Evolutionary conservation across 1,139 yeast genomes (phyloP).

Genomic region (Geotrichum australiense): DNA sequence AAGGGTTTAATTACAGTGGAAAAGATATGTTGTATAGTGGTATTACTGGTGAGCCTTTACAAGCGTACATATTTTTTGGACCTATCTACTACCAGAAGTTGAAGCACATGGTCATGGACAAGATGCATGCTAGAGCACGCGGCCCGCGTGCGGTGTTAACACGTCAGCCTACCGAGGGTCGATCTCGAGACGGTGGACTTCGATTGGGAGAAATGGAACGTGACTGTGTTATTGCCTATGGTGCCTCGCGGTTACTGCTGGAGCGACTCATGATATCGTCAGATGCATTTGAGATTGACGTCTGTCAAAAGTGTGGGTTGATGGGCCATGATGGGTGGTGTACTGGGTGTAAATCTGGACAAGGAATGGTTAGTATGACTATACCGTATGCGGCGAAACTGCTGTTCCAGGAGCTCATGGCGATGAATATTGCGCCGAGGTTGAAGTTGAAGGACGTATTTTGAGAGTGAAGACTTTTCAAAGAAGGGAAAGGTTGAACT

Average conservation of each 20-base stretch:
- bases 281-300: conserved; percentile 95
- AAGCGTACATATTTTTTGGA: conserved; percentile 96
- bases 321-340: conserved; percentile 99
- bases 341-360: conserved; percentile 85
- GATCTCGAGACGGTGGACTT: conserved; percentile 98
- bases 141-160: conserved; percentile 98
- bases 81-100: conserved; percentile 96
- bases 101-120: conserved; percentile 98
- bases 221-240: conserved; percentile 99
- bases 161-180: conserved; percentile 98
- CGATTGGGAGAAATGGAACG: conserved; percentile 99
- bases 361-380: conserved; percentile 83
- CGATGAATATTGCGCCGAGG: conserved; percentile 98
- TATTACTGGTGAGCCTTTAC: conserved; percentile 93
- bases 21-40: conserved; percentile 98
- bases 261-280: conserved; percentile 96
- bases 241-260: conserved; percentile 89
- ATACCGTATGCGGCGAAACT: conserved; percentile 97
- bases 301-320: conserved; percentile 92
- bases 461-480: no score
- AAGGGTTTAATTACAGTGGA: conserved; percentile 92
- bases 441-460: conserved; percentile 83
- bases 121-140: conserved; percentile 99
- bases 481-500: no score
- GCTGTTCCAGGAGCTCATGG: conserved; percentile 87